Evolutionary conservation across 352 stramenopile genomes (phyloP), one percentile per base, ranked within the genome.

Genomic region (Globisporangium abappressorium): DNA sequence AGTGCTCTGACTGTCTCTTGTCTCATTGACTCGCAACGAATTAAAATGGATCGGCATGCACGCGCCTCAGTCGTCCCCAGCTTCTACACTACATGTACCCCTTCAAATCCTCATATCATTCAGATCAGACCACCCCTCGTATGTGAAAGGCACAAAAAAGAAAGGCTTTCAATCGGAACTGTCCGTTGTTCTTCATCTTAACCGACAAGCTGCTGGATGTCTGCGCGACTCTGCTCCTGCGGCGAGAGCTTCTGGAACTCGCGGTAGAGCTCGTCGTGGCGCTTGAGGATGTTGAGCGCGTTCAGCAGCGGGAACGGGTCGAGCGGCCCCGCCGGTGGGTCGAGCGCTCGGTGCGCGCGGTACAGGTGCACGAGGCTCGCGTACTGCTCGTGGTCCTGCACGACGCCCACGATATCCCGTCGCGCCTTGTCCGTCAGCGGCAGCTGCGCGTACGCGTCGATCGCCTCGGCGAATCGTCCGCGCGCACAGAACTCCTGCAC

Each of bases 341-440:
- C 65, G 38, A 79, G 65, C 7, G 71, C 43, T 1, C 70, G 69
- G 61, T 91, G 82, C 57, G 80, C 64, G 36, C 72, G 59, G 71
- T 87, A 88, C n/a, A 91, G 65, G 9, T 76, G 62, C 33, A 87
- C 59, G 28, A 91, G 33, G 8, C 70, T 72, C 62, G 72, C 68
- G 58, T 76, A 91, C 69, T 91, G 81, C 54, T 91, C 81, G 62
- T 81, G 85, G 63, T 86, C 69, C 26, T 78, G 70, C 47, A 90
- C 60, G 67, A 82, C 56, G 7, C 46, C 18, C 49, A 78, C 79
- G 26, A 86, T 60, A 36, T 82, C 68, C 34, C 56, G 66, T 34
- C 79, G 72, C 38, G 70, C 66, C 1, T 22, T 14, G 57, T 82
- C 66, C 5, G 62, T 62, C 34, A 91, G 60, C 41, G 73, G 68